A percentile compares a stretch with the other conserved stretches of the same genome.
Conservation (phyloP, 179 eudicot species). For the Beta macrorhiza region DNA sequence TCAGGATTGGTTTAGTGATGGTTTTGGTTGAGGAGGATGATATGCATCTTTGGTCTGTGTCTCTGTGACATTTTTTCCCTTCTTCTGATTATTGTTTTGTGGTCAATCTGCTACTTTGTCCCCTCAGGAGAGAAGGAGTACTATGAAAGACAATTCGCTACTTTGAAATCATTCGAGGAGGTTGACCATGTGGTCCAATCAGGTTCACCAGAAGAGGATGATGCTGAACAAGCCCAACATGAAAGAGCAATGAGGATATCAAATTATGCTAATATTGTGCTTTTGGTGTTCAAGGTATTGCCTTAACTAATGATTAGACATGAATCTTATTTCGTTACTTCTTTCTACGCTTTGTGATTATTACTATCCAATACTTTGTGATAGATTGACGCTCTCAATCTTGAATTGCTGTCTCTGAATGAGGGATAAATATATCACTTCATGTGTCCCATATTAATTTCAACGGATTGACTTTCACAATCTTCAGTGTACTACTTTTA, state of each 20-base stretch:
- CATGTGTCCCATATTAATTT: neutral
- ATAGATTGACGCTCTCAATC: neutral
- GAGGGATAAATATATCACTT: neutral
- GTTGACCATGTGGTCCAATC: slow-evolving; percentile 58
- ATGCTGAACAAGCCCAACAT: slow-evolving; percentile 57
- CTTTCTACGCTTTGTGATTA: neutral
- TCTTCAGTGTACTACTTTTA: no score
- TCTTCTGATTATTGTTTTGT: neutral
- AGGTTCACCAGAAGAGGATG: slow-evolving; percentile 43
- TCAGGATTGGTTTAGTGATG: neutral
- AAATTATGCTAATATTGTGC: slow-evolving; percentile 65
- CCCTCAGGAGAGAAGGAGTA: slow-evolving; percentile 73
- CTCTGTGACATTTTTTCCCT: neutral
- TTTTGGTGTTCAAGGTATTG: slow-evolving; percentile 73
- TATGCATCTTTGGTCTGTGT: neutral
- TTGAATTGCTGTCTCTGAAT: neutral
- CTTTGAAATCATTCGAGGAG: slow-evolving; percentile 73
- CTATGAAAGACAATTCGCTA: slow-evolving; percentile 75
- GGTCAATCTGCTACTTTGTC: slow-evolving; percentile 7
- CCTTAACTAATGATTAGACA: neutral
- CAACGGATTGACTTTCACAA: no score
- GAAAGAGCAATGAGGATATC: slow-evolving; percentile 92
- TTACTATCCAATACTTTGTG: neutral
- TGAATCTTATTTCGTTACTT: neutral
- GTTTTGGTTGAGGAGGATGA: slow-evolving; percentile 10